Base-by-base conservation (phyloP, 129 eudicot genomes). In the Ambrosia trifida region DNA sequence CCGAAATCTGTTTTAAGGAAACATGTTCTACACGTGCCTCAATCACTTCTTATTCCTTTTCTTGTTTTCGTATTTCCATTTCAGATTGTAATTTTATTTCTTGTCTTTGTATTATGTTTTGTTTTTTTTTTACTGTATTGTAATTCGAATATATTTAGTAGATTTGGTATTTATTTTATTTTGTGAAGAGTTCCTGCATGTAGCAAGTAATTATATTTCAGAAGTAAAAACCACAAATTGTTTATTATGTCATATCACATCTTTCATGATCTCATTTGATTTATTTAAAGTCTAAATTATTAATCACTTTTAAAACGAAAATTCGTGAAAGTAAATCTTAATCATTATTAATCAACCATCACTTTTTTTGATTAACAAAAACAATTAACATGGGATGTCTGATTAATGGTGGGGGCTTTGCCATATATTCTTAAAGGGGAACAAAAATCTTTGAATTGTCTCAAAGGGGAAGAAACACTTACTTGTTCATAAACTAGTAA, bases 351-450 rank as follows among this genome's bases (percentile, higher is more conserved):
- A 51, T 32, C 41, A 57, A 51, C 32, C 51, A 32, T 69, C 73
- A 69, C 59, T 33, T 69, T 49, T 69, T 32, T 33, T 14, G 43
- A 69, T 50, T 69, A 32, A 18, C 44, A 63, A 69, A 69, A 50
- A 9, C 44, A 69, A 50, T 50, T 69, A 69, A 69, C 73, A 69
- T 69, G 73, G 63, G 73, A 40, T 69, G 73, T 50, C 73, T 51
- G 20, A 38, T 51, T 69, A 51, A 69, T 69, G 73, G 63, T 69
- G 73, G 64, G 50, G 73, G 40, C 57, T 69, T 57, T 12, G 17
- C n/a, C 14, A 69, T 69, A 50, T 56, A 68, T 67, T 68, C 64
- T 69, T 32, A 9, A 57, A 57, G 28, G 63, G 63, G 63, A 11
- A 11, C 0, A 13, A 12, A 57, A n/a, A 11, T 57, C 28, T 24